These are phyloP conservation scores for Pseudogymnoascus pannorum DNA, from an alignment of 2,329 filamentous ascomycete species.

Conservation along the genomic window DNA sequence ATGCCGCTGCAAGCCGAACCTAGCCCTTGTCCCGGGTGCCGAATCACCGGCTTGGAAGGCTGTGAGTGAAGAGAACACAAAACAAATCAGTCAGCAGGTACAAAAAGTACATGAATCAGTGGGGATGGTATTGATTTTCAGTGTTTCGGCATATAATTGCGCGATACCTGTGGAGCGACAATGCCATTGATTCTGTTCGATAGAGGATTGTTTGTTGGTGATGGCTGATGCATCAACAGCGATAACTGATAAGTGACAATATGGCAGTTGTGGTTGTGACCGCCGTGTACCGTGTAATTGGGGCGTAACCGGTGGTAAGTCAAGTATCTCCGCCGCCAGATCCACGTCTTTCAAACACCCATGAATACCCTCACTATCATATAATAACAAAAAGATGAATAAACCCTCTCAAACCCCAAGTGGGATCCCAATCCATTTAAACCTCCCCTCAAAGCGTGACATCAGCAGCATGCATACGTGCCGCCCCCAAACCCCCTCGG, in stretches of 20 bases:
- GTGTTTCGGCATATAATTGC: no score
- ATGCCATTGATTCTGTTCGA: background rate
- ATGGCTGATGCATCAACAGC: background rate
- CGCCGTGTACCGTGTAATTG: no score
- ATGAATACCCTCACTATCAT: background rate
- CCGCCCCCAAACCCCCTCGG: no score
- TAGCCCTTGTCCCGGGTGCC: background rate
- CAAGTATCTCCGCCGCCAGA: background rate
- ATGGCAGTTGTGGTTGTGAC: background rate
- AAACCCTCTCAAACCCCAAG: background rate
- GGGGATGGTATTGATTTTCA: no score
- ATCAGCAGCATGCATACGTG: no score
- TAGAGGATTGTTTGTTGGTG: background rate
- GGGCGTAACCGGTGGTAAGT: background rate
- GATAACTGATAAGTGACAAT: no score
- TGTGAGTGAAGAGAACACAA: background rate
- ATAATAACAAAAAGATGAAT: background rate
- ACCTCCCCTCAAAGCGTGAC: background rate
- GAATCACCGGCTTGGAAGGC: background rate
- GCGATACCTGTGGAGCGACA: background rate
- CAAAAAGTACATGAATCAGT: background rate
- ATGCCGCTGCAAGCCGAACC: background rate
- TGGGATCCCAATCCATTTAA: background rate
- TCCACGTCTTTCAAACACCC: background rate
- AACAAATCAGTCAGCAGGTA: background rate